Base-by-base conservation (phyloP, 768 basidiomycete genomes). In the Mrakia frigida region DNA sequence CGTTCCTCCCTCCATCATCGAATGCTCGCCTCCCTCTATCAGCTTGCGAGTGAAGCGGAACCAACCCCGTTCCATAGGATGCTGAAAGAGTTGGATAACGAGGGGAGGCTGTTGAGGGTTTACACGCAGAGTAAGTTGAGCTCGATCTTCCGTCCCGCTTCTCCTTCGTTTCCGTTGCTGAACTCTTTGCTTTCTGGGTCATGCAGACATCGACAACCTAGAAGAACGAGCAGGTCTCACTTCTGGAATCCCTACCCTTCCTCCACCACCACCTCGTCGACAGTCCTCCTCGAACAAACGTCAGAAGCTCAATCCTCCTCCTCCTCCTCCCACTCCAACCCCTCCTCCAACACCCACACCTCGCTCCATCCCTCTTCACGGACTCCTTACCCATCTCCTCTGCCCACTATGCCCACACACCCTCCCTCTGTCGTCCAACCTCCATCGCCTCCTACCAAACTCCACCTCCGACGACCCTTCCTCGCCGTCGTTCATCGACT, bases 311-410 rank as follows among this genome's bases (percentile, higher is more conserved):
- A 9, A 68, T 37, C 46, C 33, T 6, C 63, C 37, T 10, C 35
- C 61, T 35, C 21, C 63, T 21, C 65, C 65, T 39, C 35, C 37
- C 21, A 43, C 37, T 18, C 37, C 65, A 3, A 18, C 63, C 63
- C 9, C 65, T 16, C 39, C 37, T n/a, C 11, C 35, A 6, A 14
- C 37, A 25, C 39, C 65, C 33, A 68, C 39, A n/a, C 41, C 93
- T 50, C 87, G 91, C 78, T 92, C 91, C 80, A 92, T 97, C 43
- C 94, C 94, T 21, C 86, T 97, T 0, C 94, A 97, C 81, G 94
- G 94, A 77, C 92, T 91, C 16, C 87, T 97, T 11, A 87, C 91
- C 81, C 85, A 86, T 4, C 85, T 96, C 79, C 89, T 92, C 80
- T 97, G 94, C 81, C 88, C 91, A 79, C 88, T 88, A 72, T 96